Percentiles rank a stretch among this genome's conserved stretches.
phyloP scores from a whole-genome alignment of 805 yeast genomes.

The Suhomyces canberraensis region DNA sequence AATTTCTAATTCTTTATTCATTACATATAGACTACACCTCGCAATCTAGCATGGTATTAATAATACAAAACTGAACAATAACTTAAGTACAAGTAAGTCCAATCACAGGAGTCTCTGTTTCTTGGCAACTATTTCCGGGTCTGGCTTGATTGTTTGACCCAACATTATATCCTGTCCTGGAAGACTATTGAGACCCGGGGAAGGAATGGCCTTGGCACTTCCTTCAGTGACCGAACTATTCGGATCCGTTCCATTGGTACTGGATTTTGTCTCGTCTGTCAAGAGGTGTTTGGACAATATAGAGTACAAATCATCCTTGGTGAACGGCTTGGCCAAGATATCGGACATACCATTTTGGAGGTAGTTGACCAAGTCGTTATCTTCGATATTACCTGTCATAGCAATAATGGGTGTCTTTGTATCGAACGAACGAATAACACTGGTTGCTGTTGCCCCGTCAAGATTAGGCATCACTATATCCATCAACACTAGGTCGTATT shows the following conservation, averaged over 20 bases:
- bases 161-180: neutral
- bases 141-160: neutral
- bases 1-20: too few species aligned
- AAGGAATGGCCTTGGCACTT: neutral
- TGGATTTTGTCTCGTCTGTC: conserved; percentile 21
- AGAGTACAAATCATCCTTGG: conserved; percentile 76
- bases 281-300: conserved; percentile 74
- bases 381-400: conserved; percentile 88
- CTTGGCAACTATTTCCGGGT: conserved; percentile 4
- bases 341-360: conserved; percentile 89
- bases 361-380: conserved; percentile 75
- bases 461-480: conserved; percentile 87
- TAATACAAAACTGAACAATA: too few species aligned
- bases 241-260: neutral
- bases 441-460: conserved; percentile 88
- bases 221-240: neutral
- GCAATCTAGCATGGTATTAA: too few species aligned
- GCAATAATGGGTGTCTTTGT: conserved; percentile 86
- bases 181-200: neutral
- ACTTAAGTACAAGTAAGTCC: too few species aligned
- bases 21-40: too few species aligned
- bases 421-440: conserved; percentile 82
- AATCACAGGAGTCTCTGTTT: conserved; percentile 8
- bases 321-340: conserved; percentile 90
- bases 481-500: conserved; percentile 74